Evolutionary conservation across 495 filamentous ascomycete genomes (phyloP), one percentile per base, ranked within the genome.

Genomic region (Daldinia loculata): DNA sequence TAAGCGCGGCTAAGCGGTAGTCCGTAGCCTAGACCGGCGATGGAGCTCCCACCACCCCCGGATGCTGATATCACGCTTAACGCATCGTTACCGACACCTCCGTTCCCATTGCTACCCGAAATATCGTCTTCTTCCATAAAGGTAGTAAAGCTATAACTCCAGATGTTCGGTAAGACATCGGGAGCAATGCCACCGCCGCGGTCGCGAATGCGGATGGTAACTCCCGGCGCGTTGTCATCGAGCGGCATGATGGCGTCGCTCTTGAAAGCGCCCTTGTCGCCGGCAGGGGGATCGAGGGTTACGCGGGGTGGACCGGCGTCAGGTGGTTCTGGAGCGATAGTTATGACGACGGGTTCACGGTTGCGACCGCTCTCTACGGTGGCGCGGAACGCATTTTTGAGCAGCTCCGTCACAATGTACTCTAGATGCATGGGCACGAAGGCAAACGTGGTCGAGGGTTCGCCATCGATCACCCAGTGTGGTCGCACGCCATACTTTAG

Each of bases 361-460:
- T 90, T 92, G 27, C 62, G 73, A 86, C 89, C 24, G 90, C 88
- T 89, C 77, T 99, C 95, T 22, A 98, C 88, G 0, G 92, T 94
- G 2, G 95, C 95, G 27, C 95, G 86, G 82, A 99, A 99, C 4
- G 94, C 92, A 77, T 99, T 99, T 79, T 99, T 99, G 53, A 99
- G 82, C 6, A 99, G 86, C 80, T 99, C 95, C 0, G 95, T 98
- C 63, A 97, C 85, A 69, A 99, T 97, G 78, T 99, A 99, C 78
- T 98, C 95, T 15, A 98, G 84, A 78, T 99, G 95, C 63, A 96
- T 94, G 6, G 95, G 95, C 5, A 99, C 89, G 70, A 96, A 94
- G 14, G 95, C 93, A 73, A 98, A 95, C 0, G 86, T 87, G 12
- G 93, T 91, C 45, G 91, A 89, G 0, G 91, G 88, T 69, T 95